A percentile compares a stretch with the other conserved stretches of the same genome.
Conservation (phyloP, 2,329 filamentous ascomycete genomes). For the Talaromyces islandicus region DNA sequence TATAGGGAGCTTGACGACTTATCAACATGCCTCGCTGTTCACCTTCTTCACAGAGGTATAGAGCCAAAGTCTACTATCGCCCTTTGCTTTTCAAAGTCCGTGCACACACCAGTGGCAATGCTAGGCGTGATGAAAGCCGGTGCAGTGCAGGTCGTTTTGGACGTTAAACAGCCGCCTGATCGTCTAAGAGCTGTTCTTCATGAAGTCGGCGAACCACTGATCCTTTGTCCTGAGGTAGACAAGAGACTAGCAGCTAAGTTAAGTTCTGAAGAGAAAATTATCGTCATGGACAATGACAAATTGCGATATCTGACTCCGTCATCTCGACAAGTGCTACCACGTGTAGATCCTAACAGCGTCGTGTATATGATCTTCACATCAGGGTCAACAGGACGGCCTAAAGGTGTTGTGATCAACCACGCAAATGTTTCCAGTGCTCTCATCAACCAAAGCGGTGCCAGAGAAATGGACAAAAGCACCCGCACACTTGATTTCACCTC, state of each 20-base stretch:
- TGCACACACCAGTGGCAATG: constrained; percentile 8
- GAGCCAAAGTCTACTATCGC: constrained; percentile 1
- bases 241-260: neutral
- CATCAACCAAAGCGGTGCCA: neutral
- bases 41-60: constrained; percentile 3
- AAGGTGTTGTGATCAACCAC: constrained; percentile 59
- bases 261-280: neutral
- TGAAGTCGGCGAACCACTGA: neutral
- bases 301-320: neutral
- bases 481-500: constrained; percentile 6
- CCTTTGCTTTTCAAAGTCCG: constrained; percentile 11
- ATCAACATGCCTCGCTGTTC: constrained; percentile 4
- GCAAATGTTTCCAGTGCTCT: constrained; percentile 7
- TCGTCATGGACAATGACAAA: neutral
- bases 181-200: neutral
- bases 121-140: constrained; percentile 14
- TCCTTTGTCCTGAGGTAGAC: neutral
- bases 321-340: neutral
- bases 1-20: constrained; percentile 8
- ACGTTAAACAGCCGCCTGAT: neutral
- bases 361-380: constrained; percentile 66
- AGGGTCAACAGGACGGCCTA: constrained; percentile 81
- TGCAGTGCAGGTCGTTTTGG: constrained; percentile 3
- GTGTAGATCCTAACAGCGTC: neutral
- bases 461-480: constrained; percentile 34